Base-by-base conservation (phyloP, 2,329 filamentous ascomycete genomes). In the Aaosphaeria pasadenensis region DNA sequence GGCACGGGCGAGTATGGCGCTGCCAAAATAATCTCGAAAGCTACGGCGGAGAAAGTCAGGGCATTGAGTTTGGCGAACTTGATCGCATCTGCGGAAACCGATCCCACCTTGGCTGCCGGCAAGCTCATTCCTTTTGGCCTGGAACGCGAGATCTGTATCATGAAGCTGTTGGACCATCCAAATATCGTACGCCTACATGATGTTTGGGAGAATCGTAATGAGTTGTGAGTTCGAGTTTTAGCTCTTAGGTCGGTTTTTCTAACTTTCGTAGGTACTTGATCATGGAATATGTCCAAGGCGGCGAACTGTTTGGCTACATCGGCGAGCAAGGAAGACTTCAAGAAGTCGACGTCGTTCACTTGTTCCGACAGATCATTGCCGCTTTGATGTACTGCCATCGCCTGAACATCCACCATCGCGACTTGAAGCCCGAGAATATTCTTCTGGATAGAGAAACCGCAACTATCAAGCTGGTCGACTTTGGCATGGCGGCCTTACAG, bases 371-470 rank as follows among this genome's bases (percentile, higher is more conserved):
- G 71, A 91, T 99, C 56, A 87, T 99, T 64, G 89, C 89, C 46
- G 94, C 90, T 1, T 80, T 99, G 44, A 85, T 91, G 3, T 96
- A 96, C 72, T 95, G 91, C 58, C 94, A 99, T 71, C 85, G 88
- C 3, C 89, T 96, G 73, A 91, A 92, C 58, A 96, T 99, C 54
- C 96, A 91, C 66, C 94, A 99, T 66, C 88, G 94, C 28, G 94
- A 99, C 60, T 77, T 99, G 45, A 99, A 99, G 71, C 94, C 91
- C 0, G 94, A 99, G 72, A 99, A 99, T 61, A 96, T 99, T 41
- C 78, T 99, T 13, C 79, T 99, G 44, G 91, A 91, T 48, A 76
- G 77, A 3, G 76, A 86, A 5, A 72, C 67, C 42, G 81, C 86
- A 45, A 84, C 88, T 49, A 85, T 97, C 69, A 99, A 97, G 72